Conservation (phyloP, 345 rosid genomes). For the Tarenaya hassleriana region DNA sequence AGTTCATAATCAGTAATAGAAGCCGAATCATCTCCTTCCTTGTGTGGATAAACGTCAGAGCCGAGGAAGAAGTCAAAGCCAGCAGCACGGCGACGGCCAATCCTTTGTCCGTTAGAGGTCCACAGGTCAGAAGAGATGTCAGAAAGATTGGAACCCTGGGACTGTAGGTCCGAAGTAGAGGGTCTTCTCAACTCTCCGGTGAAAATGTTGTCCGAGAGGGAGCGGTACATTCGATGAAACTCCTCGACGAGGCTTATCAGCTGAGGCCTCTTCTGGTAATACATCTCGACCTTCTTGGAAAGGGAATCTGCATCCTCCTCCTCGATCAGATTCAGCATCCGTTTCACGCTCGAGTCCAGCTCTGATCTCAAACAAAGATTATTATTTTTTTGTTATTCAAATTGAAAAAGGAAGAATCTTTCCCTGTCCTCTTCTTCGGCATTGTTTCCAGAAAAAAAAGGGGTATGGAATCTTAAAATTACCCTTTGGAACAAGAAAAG, state of each 20-base stretch:
- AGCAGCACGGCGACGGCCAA: slow-evolving; percentile 49
- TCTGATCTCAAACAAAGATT: slow-evolving; percentile 23
- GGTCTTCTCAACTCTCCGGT: slow-evolving; percentile 62
- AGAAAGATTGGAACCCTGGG: slow-evolving; percentile 51
- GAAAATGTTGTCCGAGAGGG: slow-evolving; percentile 40
- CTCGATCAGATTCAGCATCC: slow-evolving; percentile 32
- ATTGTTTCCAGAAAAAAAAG: not conserved
- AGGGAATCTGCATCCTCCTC: slow-evolving; percentile 47
- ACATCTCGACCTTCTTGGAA: slow-evolving; percentile 47
- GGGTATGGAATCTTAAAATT: not conserved
- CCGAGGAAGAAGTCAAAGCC: slow-evolving; percentile 65
- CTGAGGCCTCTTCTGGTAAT: slow-evolving; percentile 41
- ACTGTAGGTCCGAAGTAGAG: slow-evolving; percentile 51
- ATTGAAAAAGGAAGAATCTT: slow-evolving; percentile 8
- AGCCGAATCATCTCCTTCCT: slow-evolving; percentile 66
- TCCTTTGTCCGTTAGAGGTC: slow-evolving; percentile 47
- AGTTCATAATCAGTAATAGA: slow-evolving; percentile 60
- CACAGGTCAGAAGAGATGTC: slow-evolving; percentile 36
- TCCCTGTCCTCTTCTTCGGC: too few relatives aligned
- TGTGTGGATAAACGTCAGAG: slow-evolving; percentile 42
- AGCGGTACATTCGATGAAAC: slow-evolving; percentile 36
- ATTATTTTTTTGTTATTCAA: slow-evolving; percentile 1
- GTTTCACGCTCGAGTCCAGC: slow-evolving; percentile 37
- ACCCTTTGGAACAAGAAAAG: too few relatives aligned
- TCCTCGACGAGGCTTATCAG: slow-evolving; percentile 37